phyloP scores from a whole-genome alignment of 2,329 filamentous ascomycete species.

The Rhinocladiella mackenziei region DNA sequence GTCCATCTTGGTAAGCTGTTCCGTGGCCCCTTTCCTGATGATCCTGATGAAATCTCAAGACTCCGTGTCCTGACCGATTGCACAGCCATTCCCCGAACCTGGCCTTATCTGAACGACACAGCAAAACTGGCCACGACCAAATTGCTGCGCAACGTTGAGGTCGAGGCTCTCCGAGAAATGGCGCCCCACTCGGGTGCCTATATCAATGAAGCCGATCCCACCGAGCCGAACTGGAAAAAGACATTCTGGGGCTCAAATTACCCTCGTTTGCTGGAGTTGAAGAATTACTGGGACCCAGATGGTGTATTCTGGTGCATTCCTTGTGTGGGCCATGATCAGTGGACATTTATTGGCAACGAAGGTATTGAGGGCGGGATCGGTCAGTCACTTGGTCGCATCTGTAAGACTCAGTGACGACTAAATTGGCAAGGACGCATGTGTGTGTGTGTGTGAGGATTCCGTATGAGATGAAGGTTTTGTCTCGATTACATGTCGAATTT shows the following conservation, averaged over 20 bases:
- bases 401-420: slow-evolving; percentile 11
- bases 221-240: slow-evolving; percentile 39
- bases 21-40: not conserved
- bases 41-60: no score
- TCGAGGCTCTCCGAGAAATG: slow-evolving; percentile 30
- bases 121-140: slow-evolving; percentile 16
- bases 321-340: slow-evolving; percentile 32
- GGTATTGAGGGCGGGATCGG: slow-evolving; percentile 18
- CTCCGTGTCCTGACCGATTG: no score
- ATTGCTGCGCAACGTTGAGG: slow-evolving; percentile 17
- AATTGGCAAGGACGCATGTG: no score
- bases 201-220: slow-evolving; percentile 37
- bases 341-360: slow-evolving; percentile 22
- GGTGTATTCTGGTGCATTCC: slow-evolving; percentile 30
- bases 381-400: slow-evolving; percentile 19
- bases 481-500: no score
- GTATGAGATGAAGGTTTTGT: no score
- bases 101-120: slow-evolving; percentile 21
- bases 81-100: slow-evolving; percentile 21
- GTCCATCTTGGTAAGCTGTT: slow-evolving; percentile 26
- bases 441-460: no score
- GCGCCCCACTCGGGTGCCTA: slow-evolving; percentile 31
- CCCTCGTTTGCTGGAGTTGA: slow-evolving; percentile 31
- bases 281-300: slow-evolving; percentile 34
- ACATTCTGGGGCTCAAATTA: slow-evolving; percentile 41